phyloP scores from a whole-genome alignment of 2,329 filamentous ascomycete genomes.

The Aspergillus thermomutatus region DNA sequence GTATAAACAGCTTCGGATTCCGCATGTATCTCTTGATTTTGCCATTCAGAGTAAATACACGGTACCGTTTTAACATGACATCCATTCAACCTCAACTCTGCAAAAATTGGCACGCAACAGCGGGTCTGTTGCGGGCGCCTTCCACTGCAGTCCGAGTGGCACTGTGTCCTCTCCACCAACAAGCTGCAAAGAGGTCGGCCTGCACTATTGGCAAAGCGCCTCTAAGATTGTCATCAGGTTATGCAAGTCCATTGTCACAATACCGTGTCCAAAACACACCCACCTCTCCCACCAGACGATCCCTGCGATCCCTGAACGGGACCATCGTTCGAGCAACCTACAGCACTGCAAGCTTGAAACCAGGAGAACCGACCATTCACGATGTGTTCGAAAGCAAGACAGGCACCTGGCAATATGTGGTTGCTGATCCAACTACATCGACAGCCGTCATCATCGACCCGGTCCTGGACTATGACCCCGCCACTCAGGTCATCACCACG shows the following conservation, averaged over 20 bases:
- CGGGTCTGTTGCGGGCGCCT: neutral
- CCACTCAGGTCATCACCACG: constrained; percentile 47
- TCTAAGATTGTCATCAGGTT: neutral
- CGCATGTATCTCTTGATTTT: neutral
- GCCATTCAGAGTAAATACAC: neutral
- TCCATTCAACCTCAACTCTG: neutral
- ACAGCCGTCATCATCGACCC: constrained; percentile 59
- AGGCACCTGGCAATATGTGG: constrained; percentile 61
- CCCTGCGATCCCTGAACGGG: neutral
- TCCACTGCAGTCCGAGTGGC: neutral
- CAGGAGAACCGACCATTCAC: constrained; percentile 25
- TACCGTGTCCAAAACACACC: neutral
- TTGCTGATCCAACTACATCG: constrained; percentile 51
- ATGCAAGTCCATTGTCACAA: neutral
- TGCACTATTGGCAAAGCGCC: neutral
- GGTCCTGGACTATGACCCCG: constrained; percentile 56
- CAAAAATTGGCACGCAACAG: neutral
- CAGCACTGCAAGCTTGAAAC: neutral
- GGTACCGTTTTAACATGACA: neutral
- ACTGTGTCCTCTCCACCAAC: neutral
- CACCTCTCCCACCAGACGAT: neutral
- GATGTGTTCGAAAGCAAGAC: constrained; percentile 41
- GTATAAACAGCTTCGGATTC: neutral
- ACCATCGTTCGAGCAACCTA: neutral
- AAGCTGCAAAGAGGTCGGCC: neutral